A percentile compares a stretch with the other conserved stretches of the same genome.
Evolutionary conservation across 2,329 filamentous ascomycete species (phyloP).

Genomic region (Pseudocercospora fijiensis): DNA sequence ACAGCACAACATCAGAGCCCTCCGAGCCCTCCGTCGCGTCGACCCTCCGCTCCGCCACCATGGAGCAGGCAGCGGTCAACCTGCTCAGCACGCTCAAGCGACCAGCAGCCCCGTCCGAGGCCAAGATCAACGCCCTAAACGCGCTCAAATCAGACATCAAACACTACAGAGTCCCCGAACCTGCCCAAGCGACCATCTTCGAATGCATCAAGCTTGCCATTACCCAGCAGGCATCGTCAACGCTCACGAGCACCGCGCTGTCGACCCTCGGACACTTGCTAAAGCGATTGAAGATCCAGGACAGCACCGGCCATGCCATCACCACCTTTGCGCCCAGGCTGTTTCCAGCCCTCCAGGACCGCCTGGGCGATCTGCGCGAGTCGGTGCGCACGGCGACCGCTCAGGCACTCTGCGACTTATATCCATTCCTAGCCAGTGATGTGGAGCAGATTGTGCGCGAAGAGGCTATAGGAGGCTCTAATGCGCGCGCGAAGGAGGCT

Average conservation of each 20-base stretch:
- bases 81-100: slow-evolving; percentile 57
- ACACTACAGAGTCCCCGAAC: slow-evolving; percentile 82
- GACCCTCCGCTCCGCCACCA: slow-evolving; percentile 32
- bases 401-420: slow-evolving; percentile 75
- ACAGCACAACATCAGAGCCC: not conserved
- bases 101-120: slow-evolving; percentile 66
- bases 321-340: slow-evolving; percentile 65
- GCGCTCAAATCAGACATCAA: slow-evolving; percentile 85
- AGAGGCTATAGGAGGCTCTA: slow-evolving; percentile 74
- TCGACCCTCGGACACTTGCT: slow-evolving; percentile 84
- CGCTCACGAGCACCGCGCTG: slow-evolving; percentile 77
- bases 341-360: slow-evolving; percentile 74
- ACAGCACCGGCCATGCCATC: slow-evolving; percentile 69
- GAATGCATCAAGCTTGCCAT: slow-evolving; percentile 77
- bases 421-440: slow-evolving; percentile 65
- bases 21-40: not conserved
- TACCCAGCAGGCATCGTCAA: slow-evolving; percentile 68
- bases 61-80: slow-evolving; percentile 58
- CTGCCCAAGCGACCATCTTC: slow-evolving; percentile 69
- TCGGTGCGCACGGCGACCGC: slow-evolving; percentile 73
- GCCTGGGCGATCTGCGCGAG: slow-evolving; percentile 84
- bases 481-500: slow-evolving; percentile 78
- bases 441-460: slow-evolving; percentile 80
- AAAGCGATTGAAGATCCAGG: slow-evolving; percentile 81
- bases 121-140: slow-evolving; percentile 69